Percentiles rank a stretch among this genome's conserved stretches.
These are phyloP conservation scores for Calycina marina DNA, from an alignment of 2,329 filamentous ascomycete genomes.

Conservation along the genomic window DNA sequence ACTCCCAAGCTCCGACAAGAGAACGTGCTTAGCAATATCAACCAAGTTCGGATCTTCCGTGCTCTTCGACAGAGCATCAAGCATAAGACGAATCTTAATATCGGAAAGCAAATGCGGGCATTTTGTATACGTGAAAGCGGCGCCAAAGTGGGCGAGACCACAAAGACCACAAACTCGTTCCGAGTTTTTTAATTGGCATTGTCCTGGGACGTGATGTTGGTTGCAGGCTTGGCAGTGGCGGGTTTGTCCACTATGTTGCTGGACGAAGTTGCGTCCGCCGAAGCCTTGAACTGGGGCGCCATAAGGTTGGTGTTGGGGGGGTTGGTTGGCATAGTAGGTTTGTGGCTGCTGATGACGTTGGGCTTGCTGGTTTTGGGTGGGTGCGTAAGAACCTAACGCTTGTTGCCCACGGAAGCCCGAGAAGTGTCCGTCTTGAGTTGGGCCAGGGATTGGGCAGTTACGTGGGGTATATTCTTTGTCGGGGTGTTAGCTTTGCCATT, in stretches of 20 bases:
- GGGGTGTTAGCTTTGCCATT: too few relatives aligned
- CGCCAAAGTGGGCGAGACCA: constrained; percentile 44
- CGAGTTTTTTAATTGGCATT: constrained; percentile 44
- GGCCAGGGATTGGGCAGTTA: too few relatives aligned
- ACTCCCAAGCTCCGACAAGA: constrained; percentile 1
- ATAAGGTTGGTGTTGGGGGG: too few relatives aligned
- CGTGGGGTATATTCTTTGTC: too few relatives aligned
- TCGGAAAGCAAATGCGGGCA: constrained; percentile 51
- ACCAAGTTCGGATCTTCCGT: constrained; percentile 39
- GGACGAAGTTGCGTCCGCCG: neutral
- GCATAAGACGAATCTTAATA: constrained; percentile 46
- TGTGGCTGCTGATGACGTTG: too few relatives aligned
- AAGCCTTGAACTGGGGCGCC: too few relatives aligned
- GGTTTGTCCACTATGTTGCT: neutral
- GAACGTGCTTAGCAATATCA: constrained; percentile 17
- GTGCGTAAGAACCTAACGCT: too few relatives aligned
- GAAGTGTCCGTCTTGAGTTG: too few relatives aligned
- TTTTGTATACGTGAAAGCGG: constrained; percentile 27
- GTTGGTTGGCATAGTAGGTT: neutral
- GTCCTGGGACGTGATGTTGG: constrained; percentile 37
- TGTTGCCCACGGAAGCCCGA: too few relatives aligned
- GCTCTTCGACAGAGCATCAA: constrained; percentile 44
- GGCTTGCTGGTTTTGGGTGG: too few relatives aligned
- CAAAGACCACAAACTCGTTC: constrained; percentile 49
- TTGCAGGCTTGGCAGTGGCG: constrained; percentile 37